Conservation (phyloP, 306 rosid species). For the Sechiopsis laciniata region DNA sequence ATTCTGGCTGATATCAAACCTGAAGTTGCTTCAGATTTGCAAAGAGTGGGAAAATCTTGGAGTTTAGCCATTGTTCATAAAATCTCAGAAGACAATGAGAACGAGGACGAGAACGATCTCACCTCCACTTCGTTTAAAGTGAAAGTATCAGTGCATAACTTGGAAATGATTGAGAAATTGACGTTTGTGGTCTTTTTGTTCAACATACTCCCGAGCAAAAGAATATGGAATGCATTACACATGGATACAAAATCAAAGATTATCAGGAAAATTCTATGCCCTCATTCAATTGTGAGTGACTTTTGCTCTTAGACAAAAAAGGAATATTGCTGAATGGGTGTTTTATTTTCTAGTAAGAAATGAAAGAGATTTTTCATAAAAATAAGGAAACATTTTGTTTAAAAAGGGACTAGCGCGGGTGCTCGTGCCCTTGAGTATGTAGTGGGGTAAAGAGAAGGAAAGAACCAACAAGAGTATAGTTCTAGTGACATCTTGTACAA, state of each 20-base stretch:
- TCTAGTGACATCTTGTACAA: too few relatives aligned
- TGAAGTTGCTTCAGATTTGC: conserved; percentile 39
- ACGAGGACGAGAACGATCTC: conserved; percentile 20
- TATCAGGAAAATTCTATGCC: conserved; percentile 33
- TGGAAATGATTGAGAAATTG: conserved; percentile 24
- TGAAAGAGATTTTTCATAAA: too few relatives aligned
- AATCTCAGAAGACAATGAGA: conserved; percentile 31
- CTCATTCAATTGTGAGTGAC: conserved; percentile 36
- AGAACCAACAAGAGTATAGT: too few relatives aligned
- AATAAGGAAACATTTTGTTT: too few relatives aligned
- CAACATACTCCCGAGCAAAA: conserved; percentile 38
- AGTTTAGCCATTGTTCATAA: conserved; percentile 35
- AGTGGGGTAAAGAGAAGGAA: too few relatives aligned
- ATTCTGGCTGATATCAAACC: conserved; percentile 56
- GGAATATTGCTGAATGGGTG: background rate
- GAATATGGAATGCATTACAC: conserved; percentile 58
- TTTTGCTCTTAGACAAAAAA: background rate
- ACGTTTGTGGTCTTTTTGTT: conserved; percentile 40
- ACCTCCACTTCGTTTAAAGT: conserved; percentile 39
- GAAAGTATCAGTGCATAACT: conserved; percentile 31
- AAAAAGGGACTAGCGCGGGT: too few relatives aligned
- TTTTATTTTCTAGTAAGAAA: background rate
- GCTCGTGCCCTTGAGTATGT: too few relatives aligned
- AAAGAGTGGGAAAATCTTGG: conserved; percentile 49
- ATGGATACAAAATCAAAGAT: conserved; percentile 31